Percentiles rank a stretch among this genome's conserved stretches.
Conservation (phyloP, 2,329 filamentous ascomycete genomes). For the Arthrinium puccinioides region DNA sequence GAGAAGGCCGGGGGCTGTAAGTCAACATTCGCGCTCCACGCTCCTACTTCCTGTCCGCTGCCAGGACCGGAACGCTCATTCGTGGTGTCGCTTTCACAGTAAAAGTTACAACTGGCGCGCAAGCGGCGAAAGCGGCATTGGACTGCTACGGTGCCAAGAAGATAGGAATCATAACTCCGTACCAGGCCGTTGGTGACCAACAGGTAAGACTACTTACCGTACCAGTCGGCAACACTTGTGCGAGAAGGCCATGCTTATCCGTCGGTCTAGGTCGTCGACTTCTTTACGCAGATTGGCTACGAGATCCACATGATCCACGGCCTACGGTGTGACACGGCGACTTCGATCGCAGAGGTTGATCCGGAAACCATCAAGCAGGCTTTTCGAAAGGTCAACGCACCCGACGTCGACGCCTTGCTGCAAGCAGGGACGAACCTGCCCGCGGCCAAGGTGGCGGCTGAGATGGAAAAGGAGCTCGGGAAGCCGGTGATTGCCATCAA, state of each 20-base stretch:
- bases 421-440: slow-evolving; percentile 26
- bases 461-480: slow-evolving; percentile 19
- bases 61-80: too few species aligned
- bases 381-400: slow-evolving; percentile 15
- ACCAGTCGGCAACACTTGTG: too few species aligned
- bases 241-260: too few species aligned
- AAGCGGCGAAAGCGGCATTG: slow-evolving; percentile 20
- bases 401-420: slow-evolving; percentile 19
- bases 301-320: slow-evolving; percentile 19
- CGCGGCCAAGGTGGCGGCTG: slow-evolving; percentile 17
- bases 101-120: slow-evolving; percentile 21
- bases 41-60: too few species aligned
- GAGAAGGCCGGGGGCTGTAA: slow-evolving; percentile 15
- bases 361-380: slow-evolving; percentile 19
- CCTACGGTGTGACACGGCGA: slow-evolving; percentile 18
- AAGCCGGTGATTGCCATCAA: slow-evolving; percentile 24
- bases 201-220: slow-evolving; percentile 12
- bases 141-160: slow-evolving; percentile 17
- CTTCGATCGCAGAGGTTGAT: slow-evolving; percentile 21
- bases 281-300: slow-evolving; percentile 22
- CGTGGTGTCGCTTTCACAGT: too few species aligned
- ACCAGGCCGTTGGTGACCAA: slow-evolving; percentile 22
- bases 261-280: slow-evolving; percentile 17
- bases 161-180: slow-evolving; percentile 24
- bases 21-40: too few species aligned